These are phyloP conservation scores for Pichia deserticola DNA, from an alignment of 805 yeast genomes.

Conservation along the genomic window DNA sequence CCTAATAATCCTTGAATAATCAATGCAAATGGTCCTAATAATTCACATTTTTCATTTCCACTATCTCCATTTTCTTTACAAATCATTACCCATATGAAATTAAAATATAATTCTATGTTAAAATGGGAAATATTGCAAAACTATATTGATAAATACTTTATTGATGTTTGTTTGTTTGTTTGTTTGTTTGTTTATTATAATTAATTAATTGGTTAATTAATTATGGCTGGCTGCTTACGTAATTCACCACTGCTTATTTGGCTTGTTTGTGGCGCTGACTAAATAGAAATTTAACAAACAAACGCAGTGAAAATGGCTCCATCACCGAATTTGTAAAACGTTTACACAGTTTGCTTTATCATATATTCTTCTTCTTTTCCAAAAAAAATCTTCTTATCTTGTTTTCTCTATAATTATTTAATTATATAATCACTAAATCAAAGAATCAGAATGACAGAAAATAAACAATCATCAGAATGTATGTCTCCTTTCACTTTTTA, in stretches of 20 bases:
- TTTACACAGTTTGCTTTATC: background rate
- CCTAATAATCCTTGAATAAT: conserved; percentile 74
- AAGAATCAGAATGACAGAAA: conserved; percentile 14
- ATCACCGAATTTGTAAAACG: background rate
- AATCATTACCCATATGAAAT: background rate
- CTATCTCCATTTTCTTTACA: background rate
- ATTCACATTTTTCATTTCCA: conserved; percentile 36
- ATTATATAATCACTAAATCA: conserved; percentile 7
- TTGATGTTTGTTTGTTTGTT: too few relatives aligned
- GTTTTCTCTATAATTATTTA: too few relatives aligned
- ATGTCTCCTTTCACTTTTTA: conserved; percentile 9
- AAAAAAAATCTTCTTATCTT: too few relatives aligned
- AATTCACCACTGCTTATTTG: too few relatives aligned
- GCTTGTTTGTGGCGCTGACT: too few relatives aligned
- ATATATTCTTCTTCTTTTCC: background rate
- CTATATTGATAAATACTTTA: background rate
- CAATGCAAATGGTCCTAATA: conserved; percentile 82
- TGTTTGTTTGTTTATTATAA: too few relatives aligned
- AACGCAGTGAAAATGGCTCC: too few relatives aligned
- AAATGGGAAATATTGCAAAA: background rate
- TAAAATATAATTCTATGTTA: too few relatives aligned
- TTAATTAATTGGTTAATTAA: too few relatives aligned
- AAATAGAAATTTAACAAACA: background rate
- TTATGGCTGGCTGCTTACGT: too few relatives aligned
- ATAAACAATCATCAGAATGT: conserved; percentile 16